These are phyloP conservation scores for Rhynchospora breviuscula DNA, from an alignment of 176 grass and related monocot genomes.

Conservation along the genomic window DNA sequence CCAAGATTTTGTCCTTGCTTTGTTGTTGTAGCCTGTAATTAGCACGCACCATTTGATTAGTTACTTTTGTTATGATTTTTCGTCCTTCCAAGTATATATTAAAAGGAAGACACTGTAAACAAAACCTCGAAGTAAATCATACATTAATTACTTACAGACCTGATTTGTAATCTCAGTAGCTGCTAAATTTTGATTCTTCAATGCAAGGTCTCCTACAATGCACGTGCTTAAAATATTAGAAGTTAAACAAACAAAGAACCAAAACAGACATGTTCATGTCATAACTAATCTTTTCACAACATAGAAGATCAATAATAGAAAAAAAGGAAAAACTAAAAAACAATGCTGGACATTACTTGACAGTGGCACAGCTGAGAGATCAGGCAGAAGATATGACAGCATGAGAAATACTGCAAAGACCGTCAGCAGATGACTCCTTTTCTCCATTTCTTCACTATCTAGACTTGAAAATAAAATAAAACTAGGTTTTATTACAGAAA, in stretches of 20 bases:
- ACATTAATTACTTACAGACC: slow-evolving; percentile 15
- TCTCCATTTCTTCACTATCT: slow-evolving; percentile 6
- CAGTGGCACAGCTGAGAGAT: slow-evolving; percentile 36
- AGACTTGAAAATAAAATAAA: neutral
- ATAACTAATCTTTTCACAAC: neutral
- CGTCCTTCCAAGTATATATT: neutral
- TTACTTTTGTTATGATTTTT: neutral
- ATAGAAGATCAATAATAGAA: neutral
- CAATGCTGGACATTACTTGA: slow-evolving; percentile 41
- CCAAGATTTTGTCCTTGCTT: slow-evolving; percentile 16
- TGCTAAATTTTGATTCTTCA: slow-evolving; percentile 27
- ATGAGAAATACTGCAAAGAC: slow-evolving; percentile 30
- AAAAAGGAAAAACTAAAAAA: neutral
- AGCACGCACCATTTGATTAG: neutral
- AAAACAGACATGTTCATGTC: neutral
- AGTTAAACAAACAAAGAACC: neutral
- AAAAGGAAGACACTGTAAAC: neutral
- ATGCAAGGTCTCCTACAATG: slow-evolving; percentile 37
- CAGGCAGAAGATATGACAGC: slow-evolving; percentile 22
- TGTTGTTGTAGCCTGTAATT: neutral
- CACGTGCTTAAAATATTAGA: neutral
- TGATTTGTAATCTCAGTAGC: slow-evolving; percentile 22
- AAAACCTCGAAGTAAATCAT: neutral
- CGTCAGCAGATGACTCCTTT: neutral
- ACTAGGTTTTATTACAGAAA: neutral